These are phyloP conservation scores for Pyronema omphalodes DNA, from an alignment of 495 filamentous ascomycete species.

Conservation along the genomic window DNA sequence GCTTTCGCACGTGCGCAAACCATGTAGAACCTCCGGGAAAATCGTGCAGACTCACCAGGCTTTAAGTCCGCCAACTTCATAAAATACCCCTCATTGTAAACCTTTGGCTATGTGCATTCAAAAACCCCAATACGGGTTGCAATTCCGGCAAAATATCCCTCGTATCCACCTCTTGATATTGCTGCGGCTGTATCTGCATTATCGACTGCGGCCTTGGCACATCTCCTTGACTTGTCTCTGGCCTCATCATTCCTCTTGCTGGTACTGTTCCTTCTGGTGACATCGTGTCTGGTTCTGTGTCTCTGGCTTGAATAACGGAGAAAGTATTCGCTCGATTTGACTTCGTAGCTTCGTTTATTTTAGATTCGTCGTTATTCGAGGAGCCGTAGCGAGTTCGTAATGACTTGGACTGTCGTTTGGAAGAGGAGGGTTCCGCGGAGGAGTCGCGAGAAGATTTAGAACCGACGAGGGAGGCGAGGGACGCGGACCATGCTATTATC, in stretches of 20 bases:
- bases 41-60: slow-evolving; percentile 40
- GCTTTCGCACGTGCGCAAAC: too few relatives aligned
- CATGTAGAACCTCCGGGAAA: too few relatives aligned
- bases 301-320: slow-evolving; percentile 15
- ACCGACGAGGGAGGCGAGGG: slow-evolving; percentile 16
- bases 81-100: slow-evolving; percentile 96
- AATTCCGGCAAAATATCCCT: slow-evolving; percentile 49
- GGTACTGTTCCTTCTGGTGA: too few relatives aligned
- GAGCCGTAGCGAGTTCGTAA: not conserved
- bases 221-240: not conserved
- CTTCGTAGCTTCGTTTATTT: slow-evolving; percentile 4
- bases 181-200: slow-evolving; percentile 67
- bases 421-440: slow-evolving; percentile 15
- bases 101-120: slow-evolving; percentile 87
- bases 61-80: slow-evolving; percentile 89
- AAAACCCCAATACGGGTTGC: slow-evolving; percentile 78
- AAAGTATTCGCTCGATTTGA: slow-evolving; percentile 10
- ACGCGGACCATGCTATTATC: slow-evolving; percentile 18
- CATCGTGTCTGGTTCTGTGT: too few relatives aligned
- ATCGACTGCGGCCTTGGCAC: slow-evolving; percentile 36
- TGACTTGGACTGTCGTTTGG: slow-evolving; percentile 14
- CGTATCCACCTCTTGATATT: slow-evolving; percentile 70
- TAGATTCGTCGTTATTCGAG: too few relatives aligned
- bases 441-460: slow-evolving; percentile 19
- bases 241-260: too few relatives aligned